Percentiles rank a stretch among this genome's conserved stretches.
Conservation (phyloP, 2,329 filamentous ascomycete genomes). For the Exophiala dermatitidis region DNA sequence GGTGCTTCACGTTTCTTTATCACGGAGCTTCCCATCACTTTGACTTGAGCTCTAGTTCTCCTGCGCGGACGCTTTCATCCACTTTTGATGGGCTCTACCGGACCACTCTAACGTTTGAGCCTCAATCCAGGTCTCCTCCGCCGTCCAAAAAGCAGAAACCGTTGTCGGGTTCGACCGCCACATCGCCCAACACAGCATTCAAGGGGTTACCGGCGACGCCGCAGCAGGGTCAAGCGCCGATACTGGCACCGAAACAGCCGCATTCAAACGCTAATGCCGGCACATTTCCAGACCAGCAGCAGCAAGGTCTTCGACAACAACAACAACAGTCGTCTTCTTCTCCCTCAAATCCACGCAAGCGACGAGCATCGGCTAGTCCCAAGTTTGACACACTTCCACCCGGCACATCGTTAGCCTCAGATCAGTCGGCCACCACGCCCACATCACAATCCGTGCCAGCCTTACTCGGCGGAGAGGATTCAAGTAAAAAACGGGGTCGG, state of each 20-base stretch:
- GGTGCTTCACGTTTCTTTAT: not conserved
- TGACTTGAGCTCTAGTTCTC: not conserved
- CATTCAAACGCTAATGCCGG: slow-evolving; percentile 1
- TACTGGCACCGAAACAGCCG: slow-evolving; percentile 18
- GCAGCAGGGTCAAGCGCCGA: slow-evolving; percentile 3
- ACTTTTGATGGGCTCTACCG: no score
- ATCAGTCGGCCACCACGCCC: slow-evolving; percentile 12
- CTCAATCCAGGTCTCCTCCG: slow-evolving; percentile 12
- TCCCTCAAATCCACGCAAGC: slow-evolving; percentile 38
- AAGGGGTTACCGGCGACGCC: slow-evolving; percentile 12
- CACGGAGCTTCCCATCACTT: not conserved
- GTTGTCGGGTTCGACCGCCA: slow-evolving; percentile 2
- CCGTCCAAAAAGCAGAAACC: slow-evolving; percentile 20
- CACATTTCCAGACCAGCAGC: no score
- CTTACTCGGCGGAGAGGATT: slow-evolving; percentile 17
- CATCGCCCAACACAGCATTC: slow-evolving; percentile 10
- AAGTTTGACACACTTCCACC: slow-evolving; percentile 23
- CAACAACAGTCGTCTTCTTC: slow-evolving; percentile 16
- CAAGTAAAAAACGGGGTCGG: slow-evolving; percentile 69
- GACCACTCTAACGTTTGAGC: slow-evolving; percentile 1
- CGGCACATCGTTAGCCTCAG: slow-evolving; percentile 7
- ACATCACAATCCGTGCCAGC: slow-evolving; percentile 13
- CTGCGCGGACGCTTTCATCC: no score
- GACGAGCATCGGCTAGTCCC: slow-evolving; percentile 35
- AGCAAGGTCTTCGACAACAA: not conserved